Conservation (phyloP, 495 filamentous ascomycete genomes). For the Talaromyces liani region DNA sequence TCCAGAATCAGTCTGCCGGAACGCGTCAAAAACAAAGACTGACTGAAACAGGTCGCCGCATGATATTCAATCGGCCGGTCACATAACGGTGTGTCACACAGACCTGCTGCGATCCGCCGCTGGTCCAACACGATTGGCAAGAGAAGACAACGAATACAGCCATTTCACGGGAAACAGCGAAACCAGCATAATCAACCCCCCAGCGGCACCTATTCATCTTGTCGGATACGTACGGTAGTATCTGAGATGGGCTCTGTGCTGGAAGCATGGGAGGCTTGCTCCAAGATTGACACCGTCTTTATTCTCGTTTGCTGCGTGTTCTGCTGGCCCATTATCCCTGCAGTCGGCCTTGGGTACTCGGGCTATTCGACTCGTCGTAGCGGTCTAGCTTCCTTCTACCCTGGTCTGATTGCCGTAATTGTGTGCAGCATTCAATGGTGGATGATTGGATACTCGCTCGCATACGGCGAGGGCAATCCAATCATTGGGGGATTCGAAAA, state of each 20-base stretch:
- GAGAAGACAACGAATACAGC: background rate
- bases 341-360: slow-evolving; percentile 39
- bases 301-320: slow-evolving; percentile 37
- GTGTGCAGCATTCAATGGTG: slow-evolving; percentile 41
- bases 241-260: background rate
- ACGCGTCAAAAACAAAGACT: background rate
- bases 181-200: background rate
- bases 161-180: background rate
- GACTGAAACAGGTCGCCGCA: background rate
- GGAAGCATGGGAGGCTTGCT: slow-evolving; percentile 22
- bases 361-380: slow-evolving; percentile 39
- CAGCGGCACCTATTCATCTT: background rate
- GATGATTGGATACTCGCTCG: slow-evolving; percentile 35
- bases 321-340: slow-evolving; percentile 36
- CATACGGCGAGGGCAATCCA: slow-evolving; percentile 28
- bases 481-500: slow-evolving; percentile 34
- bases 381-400: slow-evolving; percentile 39
- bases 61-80: background rate
- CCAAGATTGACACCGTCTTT: slow-evolving; percentile 31
- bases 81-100: background rate
- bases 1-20: background rate
- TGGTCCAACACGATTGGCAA: background rate
- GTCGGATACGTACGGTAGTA: background rate
- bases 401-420: slow-evolving; percentile 33
- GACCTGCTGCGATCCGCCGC: background rate